Evolutionary conservation across 2,329 filamentous ascomycete genomes (phyloP).

Genomic region (Xylaria sp.): DNA sequence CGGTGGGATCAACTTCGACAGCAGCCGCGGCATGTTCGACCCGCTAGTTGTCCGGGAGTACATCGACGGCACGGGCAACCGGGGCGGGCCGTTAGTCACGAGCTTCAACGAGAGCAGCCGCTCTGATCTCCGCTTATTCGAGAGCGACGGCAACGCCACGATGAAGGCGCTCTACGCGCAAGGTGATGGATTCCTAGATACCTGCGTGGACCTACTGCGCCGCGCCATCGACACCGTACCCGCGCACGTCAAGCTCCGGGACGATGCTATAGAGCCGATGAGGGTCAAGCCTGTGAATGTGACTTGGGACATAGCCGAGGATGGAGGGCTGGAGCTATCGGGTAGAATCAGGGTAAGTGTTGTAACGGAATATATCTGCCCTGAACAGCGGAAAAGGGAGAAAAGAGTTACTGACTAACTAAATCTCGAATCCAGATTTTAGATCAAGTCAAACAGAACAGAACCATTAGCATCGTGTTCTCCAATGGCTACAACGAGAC

Average conservation of each 20-base stretch:
- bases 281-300: constrained; percentile 46
- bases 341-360: constrained; percentile 43
- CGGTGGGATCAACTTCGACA: constrained; percentile 44
- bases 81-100: constrained; percentile 44
- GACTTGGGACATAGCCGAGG: constrained; percentile 42
- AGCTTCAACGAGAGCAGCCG: constrained; percentile 45
- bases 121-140: constrained; percentile 47
- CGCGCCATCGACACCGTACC: constrained; percentile 49
- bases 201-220: constrained; percentile 43
- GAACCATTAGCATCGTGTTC: constrained; percentile 36
- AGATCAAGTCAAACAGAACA: constrained; percentile 17
- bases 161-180: constrained; percentile 45
- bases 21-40: constrained; percentile 41
- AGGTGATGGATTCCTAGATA: constrained; percentile 42
- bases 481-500: constrained; percentile 39
- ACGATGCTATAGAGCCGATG: constrained; percentile 41
- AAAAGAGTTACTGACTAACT: background rate
- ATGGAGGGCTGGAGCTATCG: constrained; percentile 37
- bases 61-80: constrained; percentile 42
- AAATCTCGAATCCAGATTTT: constrained; percentile 35
- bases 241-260: constrained; percentile 37
- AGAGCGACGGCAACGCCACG: constrained; percentile 45
- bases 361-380: too few relatives aligned
- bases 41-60: constrained; percentile 44
- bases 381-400: background rate